Evolutionary conservation across 805 yeast species (phyloP).

Genomic region (Saccharomyces mikatae): DNA sequence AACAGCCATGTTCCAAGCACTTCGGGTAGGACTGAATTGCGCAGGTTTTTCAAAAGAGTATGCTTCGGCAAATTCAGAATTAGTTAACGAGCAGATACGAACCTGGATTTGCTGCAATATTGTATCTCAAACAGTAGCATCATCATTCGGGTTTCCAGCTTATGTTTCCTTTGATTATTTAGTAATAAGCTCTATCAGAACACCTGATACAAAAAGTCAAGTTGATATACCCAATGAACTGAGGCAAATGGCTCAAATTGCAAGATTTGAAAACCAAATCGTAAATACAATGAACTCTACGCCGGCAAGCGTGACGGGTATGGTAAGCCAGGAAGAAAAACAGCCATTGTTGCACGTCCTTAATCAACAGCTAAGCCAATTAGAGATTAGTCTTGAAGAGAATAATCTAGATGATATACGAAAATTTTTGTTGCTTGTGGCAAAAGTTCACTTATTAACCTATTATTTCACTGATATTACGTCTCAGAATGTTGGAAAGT

Average conservation of each 20-base stretch:
- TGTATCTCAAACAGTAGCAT: slow-evolving; percentile 82
- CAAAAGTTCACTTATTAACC: slow-evolving; percentile 75
- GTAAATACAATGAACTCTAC: slow-evolving; percentile 69
- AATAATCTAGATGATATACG: slow-evolving; percentile 57
- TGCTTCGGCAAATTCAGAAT: slow-evolving; percentile 34
- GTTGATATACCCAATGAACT: slow-evolving; percentile 48
- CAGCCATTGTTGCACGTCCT: slow-evolving; percentile 67
- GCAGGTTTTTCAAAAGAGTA: slow-evolving; percentile 59
- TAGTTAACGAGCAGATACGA: slow-evolving; percentile 66
- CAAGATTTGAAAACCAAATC: slow-evolving; percentile 79
- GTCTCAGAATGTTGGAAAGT: slow-evolving; percentile 1
- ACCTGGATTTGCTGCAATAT: slow-evolving; percentile 94
- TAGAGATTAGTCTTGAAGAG: slow-evolving; percentile 46
- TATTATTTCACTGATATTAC: slow-evolving; percentile 63
- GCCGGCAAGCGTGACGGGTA: slow-evolving; percentile 55
- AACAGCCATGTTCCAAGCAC: slow-evolving; percentile 85
- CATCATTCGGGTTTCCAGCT: slow-evolving; percentile 91
- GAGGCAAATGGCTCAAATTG: slow-evolving; percentile 71
- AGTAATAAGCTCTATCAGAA: slow-evolving; percentile 32
- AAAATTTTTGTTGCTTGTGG: slow-evolving; percentile 57
- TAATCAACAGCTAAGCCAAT: slow-evolving; percentile 62
- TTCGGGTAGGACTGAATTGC: slow-evolving; percentile 81
- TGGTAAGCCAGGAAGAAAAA: slow-evolving; percentile 61
- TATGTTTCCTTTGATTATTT: slow-evolving; percentile 78
- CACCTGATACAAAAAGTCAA: slow-evolving; percentile 13